These are phyloP conservation scores for Entoloma clypeatum DNA, from an alignment of 1,284 basidiomycete genomes.

Conservation along the genomic window DNA sequence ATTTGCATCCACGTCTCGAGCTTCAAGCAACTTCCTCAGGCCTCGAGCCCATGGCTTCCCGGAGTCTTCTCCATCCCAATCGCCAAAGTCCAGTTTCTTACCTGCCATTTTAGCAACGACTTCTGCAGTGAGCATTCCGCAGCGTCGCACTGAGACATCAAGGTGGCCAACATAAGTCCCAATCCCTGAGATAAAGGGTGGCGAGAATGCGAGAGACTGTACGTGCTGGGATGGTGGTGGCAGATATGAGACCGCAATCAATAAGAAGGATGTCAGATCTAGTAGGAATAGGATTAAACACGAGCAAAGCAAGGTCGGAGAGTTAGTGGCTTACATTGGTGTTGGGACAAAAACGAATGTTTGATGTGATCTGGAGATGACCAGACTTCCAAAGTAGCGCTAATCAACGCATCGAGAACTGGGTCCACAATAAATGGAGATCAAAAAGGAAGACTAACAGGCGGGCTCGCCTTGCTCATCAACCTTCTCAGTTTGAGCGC, in stretches of 20 bases:
- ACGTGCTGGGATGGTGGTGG: conserved; percentile 42
- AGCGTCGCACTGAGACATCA: conserved; percentile 74
- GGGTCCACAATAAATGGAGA: conserved; percentile 2
- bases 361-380: conserved; percentile 63
- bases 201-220: conserved; percentile 46
- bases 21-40: conserved; percentile 49
- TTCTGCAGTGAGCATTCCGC: conserved; percentile 94
- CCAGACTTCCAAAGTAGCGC: conserved; percentile 57
- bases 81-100: conserved; percentile 73
- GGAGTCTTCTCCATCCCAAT: conserved; percentile 81
- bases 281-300: conserved; percentile 8
- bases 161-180: conserved; percentile 77
- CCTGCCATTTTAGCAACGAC: conserved; percentile 57
- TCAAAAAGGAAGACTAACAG: not conserved
- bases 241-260: conserved; percentile 61
- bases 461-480: conserved; percentile 36
- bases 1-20: conserved; percentile 49
- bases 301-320: not conserved
- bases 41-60: conserved; percentile 63
- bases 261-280: conserved; percentile 72
- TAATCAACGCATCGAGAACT: conserved; percentile 50
- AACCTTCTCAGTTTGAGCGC: conserved; percentile 24
- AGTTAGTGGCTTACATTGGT: conserved; percentile 51
- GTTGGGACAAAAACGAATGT: conserved; percentile 65
- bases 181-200: conserved; percentile 70